Conservation (phyloP, 805 yeast species). For the Hanseniaspora hatyaiensis region DNA sequence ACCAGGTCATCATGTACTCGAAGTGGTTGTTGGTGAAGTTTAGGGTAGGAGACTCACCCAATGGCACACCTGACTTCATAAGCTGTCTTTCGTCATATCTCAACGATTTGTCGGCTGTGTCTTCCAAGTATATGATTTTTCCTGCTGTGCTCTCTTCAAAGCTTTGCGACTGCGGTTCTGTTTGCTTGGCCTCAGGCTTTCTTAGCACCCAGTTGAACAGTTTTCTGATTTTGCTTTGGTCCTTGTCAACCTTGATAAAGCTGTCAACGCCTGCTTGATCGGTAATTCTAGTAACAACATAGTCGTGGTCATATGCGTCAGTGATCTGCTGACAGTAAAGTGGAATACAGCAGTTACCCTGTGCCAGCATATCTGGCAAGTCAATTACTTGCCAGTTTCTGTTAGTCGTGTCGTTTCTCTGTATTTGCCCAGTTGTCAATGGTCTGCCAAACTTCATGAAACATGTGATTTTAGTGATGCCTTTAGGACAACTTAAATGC, state of each 20-base stretch:
- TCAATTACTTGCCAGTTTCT: constrained; percentile 71
- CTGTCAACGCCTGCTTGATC: not conserved
- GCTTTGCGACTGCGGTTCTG: too few relatives aligned
- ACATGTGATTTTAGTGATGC: constrained; percentile 57
- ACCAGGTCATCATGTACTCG: constrained; percentile 92
- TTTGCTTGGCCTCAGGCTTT: too few relatives aligned
- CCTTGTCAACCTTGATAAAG: not conserved
- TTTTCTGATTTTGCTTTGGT: not conserved
- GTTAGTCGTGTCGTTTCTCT: constrained; percentile 53
- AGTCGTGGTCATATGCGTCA: constrained; percentile 53
- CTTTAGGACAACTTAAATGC: constrained; percentile 62
- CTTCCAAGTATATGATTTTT: constrained; percentile 1
- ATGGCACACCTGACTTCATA: constrained; percentile 73
- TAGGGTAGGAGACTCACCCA: constrained; percentile 72
- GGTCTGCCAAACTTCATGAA: constrained; percentile 57
- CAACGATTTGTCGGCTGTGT: constrained; percentile 19
- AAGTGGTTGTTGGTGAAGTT: constrained; percentile 79
- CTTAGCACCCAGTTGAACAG: not conserved
- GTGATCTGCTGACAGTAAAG: constrained; percentile 64
- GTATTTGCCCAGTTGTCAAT: constrained; percentile 56
- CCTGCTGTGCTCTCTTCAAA: not conserved
- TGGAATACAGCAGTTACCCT: constrained; percentile 53
- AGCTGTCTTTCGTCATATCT: constrained; percentile 50
- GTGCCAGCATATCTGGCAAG: constrained; percentile 61
- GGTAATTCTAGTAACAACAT: constrained; percentile 26